These are phyloP conservation scores for Fraxinus greggii DNA, from an alignment of 305 asterid species.

Conservation along the genomic window DNA sequence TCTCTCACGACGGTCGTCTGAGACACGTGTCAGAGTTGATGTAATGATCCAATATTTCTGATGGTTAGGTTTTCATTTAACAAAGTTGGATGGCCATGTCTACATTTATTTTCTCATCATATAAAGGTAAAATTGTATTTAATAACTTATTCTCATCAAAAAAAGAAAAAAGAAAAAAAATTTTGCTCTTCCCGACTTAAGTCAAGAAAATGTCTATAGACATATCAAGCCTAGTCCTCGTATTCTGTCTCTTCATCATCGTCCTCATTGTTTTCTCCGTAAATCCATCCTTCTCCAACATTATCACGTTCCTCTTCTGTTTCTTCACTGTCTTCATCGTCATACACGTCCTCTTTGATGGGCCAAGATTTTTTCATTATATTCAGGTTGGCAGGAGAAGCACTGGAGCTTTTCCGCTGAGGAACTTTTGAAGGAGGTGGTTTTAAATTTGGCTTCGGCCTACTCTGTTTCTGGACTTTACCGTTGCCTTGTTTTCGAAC, in stretches of 20 bases:
- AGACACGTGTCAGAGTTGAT: background rate
- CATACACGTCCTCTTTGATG: constrained; percentile 52
- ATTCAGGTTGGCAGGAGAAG: constrained; percentile 46
- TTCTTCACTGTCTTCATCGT: constrained; percentile 94
- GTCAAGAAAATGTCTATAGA: background rate
- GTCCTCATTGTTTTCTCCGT: constrained; percentile 59
- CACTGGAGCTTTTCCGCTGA: constrained; percentile 49
- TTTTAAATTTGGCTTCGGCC: constrained; percentile 71
- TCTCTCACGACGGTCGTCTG: constrained; percentile 8
- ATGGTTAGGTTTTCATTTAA: background rate
- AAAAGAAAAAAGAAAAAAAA: background rate
- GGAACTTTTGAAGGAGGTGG: constrained; percentile 70
- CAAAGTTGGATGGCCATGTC: background rate
- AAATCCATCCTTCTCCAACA: constrained; percentile 71
- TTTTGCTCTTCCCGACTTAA: background rate
- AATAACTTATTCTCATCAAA: background rate
- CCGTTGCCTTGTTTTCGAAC: constrained; percentile 52
- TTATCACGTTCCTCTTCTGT: constrained; percentile 93
- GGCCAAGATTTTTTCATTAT: constrained; percentile 61
- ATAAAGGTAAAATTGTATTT: background rate
- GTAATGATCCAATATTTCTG: constrained; percentile 1
- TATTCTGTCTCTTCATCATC: constrained; percentile 92
- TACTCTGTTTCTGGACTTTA: constrained; percentile 58
- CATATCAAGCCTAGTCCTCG: constrained; percentile 51
- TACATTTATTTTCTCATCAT: background rate